These are phyloP conservation scores for Planoprotostelium fungivorum DNA, from an alignment of 78 protist genomes.

Conservation along the genomic window DNA sequence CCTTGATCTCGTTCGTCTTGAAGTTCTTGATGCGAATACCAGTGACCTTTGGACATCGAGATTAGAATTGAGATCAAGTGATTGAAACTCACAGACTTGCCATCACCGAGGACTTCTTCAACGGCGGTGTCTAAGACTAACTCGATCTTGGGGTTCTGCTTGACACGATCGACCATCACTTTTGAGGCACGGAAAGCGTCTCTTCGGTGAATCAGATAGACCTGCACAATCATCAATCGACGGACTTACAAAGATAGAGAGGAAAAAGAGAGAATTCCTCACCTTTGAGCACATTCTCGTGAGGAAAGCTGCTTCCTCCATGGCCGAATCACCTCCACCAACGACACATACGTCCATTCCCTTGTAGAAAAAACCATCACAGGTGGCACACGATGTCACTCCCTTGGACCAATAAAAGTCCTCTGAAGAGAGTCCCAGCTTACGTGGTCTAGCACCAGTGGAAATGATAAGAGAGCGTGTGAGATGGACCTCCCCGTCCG, in stretches of 20 bases:
- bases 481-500: conserved; percentile 7
- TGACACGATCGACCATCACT: conserved; percentile 71
- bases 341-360: conserved; percentile 71
- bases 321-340: conserved; percentile 89
- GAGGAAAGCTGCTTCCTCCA: conserved; percentile 82
- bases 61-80: background rate
- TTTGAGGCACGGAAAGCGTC: conserved; percentile 76
- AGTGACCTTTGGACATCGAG: background rate
- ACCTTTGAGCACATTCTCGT: conserved; percentile 68
- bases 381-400: conserved; percentile 83
- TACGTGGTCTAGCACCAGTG: conserved; percentile 77
- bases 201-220: conserved; percentile 35
- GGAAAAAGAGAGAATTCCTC: background rate
- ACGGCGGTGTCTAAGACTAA: conserved; percentile 54
- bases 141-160: conserved; percentile 54
- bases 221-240: conserved; percentile 11
- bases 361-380: conserved; percentile 80
- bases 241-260: background rate
- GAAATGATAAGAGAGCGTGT: conserved; percentile 69
- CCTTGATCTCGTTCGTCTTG: background rate
- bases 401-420: conserved; percentile 65
- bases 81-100: background rate
- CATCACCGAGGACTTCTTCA: conserved; percentile 60
- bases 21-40: conserved; percentile 1
- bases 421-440: conserved; percentile 61